phyloP scores from a whole-genome alignment of 1,284 basidiomycete species.

The Entoloma clypeatum region DNA sequence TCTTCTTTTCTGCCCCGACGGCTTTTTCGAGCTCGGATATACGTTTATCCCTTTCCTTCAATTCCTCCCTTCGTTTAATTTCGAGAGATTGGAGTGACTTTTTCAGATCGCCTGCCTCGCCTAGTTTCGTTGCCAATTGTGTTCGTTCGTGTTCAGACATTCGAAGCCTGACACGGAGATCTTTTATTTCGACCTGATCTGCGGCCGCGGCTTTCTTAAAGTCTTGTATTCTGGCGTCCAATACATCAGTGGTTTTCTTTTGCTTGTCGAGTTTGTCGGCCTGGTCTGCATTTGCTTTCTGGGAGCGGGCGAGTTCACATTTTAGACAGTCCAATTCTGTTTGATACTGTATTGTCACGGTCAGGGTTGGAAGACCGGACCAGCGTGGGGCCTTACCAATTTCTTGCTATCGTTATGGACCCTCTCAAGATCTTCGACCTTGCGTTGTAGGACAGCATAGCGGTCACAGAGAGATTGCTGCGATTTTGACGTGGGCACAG shows the following conservation, averaged over 20 bases:
- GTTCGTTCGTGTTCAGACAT: constrained; percentile 55
- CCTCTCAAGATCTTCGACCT: constrained; percentile 63
- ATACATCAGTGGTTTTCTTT: constrained; percentile 55
- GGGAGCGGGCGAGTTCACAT: constrained; percentile 47
- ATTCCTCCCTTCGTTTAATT: constrained; percentile 47
- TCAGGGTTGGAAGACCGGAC: constrained; percentile 2
- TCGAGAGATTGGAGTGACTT: constrained; percentile 49
- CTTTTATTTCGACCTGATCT: constrained; percentile 61
- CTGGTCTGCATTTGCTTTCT: constrained; percentile 50
- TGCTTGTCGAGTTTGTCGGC: constrained; percentile 54
- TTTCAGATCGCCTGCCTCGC: constrained; percentile 49
- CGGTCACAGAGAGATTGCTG: constrained; percentile 34
- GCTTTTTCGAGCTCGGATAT: constrained; percentile 56
- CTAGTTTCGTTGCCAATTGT: constrained; percentile 48
- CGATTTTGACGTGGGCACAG: constrained; percentile 13
- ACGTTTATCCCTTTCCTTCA: constrained; percentile 49
- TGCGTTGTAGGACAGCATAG: constrained; percentile 53
- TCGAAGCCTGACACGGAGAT: constrained; percentile 56
- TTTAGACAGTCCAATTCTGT: constrained; percentile 57
- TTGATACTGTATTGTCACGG: constrained; percentile 42
- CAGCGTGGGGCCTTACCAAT: constrained; percentile 39
- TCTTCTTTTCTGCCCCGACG: constrained; percentile 46
- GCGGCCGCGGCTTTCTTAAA: constrained; percentile 45
- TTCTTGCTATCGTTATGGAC: constrained; percentile 65
- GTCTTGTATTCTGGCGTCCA: constrained; percentile 56